Evolutionary conservation across 1,284 basidiomycete species (phyloP), one percentile per base, ranked within the genome.

Genomic region (Malassezia caprae): DNA sequence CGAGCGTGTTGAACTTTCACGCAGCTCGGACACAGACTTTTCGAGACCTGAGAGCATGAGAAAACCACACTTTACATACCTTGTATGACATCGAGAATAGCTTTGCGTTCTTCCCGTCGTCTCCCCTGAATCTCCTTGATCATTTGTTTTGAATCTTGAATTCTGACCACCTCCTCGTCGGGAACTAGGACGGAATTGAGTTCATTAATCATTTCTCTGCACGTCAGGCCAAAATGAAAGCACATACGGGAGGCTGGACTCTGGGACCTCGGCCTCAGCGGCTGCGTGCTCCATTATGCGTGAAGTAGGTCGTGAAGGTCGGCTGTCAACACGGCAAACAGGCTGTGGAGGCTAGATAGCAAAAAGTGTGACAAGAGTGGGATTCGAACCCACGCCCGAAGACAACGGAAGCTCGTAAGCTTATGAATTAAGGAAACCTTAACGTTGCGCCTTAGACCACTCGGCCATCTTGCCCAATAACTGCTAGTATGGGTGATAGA

Each of bases 321-420:
- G 2, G 13, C 30, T 46, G 46, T 21, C 10, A 24, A 26, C 15
- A 37, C 6, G 11, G 17, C 13, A 12, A 27, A 6, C 12, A 11
- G 1, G 30, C 11, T n/a, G 27, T 45, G 43, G 17, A 27, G 41
- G 24, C n/a, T 3, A 8, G 11, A 13, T n/a, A 37, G 21, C 32
- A 56, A 57, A 48, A 52, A 51, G 11, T 57, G 48, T 67, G 65
- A 69, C 63, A 65, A 69, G 61, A 65, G 68, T 67, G 68, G 66
- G 64, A 69, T 67, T 68, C 67, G 62, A 68, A 69, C 66, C 68
- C 68, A 68, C 68, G 68, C 67, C 67, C 67, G 65, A 67, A 67
- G 65, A 67, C 55, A 57, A 57, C 55, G 55, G 55, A 57, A 57
- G 55, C 55, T 57, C 21, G 8, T 30, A 37, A 48, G 55, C 55